Base-by-base conservation (phyloP, 164 flowering plant genomes). In the Warburgia ugandensis region DNA sequence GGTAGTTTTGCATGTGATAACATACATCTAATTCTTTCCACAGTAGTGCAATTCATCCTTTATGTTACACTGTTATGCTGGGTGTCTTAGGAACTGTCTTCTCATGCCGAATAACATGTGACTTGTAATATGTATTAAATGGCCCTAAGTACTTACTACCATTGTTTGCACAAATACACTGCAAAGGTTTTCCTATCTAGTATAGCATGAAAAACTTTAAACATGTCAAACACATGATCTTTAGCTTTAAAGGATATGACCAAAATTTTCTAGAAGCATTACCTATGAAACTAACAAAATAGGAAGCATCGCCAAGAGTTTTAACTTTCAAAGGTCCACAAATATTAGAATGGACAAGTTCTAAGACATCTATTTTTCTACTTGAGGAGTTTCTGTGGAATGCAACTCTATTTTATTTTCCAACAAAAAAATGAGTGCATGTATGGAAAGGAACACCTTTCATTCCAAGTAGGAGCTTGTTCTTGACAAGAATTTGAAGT, bases 1-100 rank as follows among this genome's bases (percentile, higher is more conserved):
- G 42, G 30, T 26, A 50, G 12, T 6, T 36, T 35, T 20, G 27
- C 30, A 32, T 9, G 26, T 50, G 37, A 31, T 10, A 48, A 36
- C 51, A 48, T 48, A 48, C 51, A 50, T 17, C 19, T 35, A 0
- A 23, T 50, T 46, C 22, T 50, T 31, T 50, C 41, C 3, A 36
- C 21, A n/a, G n/a, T n/a, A n/a, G n/a, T n/a, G n/a, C n/a, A n/a
- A n/a, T n/a, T n/a, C n/a, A n/a, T n/a, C n/a, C 28, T 35, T 36
- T 50, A 14, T 33, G 22, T 13, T 23, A 50, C 20, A 35, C 42
- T 19, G 23, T 50, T 0, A 1, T 23, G 54, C 28, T 20, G 22
- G 30, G 54, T 5, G 54, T 36, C 2, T 7, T 11, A 31, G 37
- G 22, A 48, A 48, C 6, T 1, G 26, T 29, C 23, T 48, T 14